Evolutionary conservation across 2,329 filamentous ascomycete genomes (phyloP).

Genomic region (Knufia fluminis): DNA sequence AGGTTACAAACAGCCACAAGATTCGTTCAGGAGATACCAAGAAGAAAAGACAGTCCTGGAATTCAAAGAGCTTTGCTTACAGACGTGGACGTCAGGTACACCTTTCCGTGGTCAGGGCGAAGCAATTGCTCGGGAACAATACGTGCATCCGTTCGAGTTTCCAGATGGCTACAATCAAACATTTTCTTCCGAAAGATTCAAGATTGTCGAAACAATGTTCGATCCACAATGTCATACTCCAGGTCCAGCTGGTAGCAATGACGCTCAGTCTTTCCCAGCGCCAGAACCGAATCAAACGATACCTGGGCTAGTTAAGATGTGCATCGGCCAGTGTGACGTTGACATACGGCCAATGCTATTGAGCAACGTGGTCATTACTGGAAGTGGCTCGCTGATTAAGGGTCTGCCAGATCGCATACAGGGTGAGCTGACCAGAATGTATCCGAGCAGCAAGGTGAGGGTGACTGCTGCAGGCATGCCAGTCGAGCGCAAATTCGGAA

Average conservation of each 20-base stretch:
- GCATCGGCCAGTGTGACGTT: slow-evolving; percentile 72
- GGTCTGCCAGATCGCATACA: slow-evolving; percentile 88
- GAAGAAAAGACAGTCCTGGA: slow-evolving; percentile 90
- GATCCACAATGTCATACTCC: slow-evolving; percentile 68
- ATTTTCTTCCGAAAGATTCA: slow-evolving; percentile 81
- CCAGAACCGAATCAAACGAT: slow-evolving; percentile 69
- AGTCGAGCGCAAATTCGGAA: slow-evolving; percentile 80
- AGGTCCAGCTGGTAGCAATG: slow-evolving; percentile 32
- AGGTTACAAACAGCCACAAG: slow-evolving; percentile 47
- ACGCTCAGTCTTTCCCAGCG: slow-evolving; percentile 31
- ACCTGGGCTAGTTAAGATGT: slow-evolving; percentile 68
- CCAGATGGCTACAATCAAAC: slow-evolving; percentile 94
- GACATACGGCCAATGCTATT: slow-evolving; percentile 78
- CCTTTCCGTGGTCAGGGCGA: slow-evolving; percentile 21
- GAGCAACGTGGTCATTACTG: slow-evolving; percentile 85
- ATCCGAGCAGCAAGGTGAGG: slow-evolving; percentile 76
- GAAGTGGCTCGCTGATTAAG: slow-evolving; percentile 75
- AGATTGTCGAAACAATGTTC: slow-evolving; percentile 80
- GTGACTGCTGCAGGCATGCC: slow-evolving; percentile 79
- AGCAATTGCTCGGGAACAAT: slow-evolving; percentile 63
- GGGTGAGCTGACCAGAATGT: slow-evolving; percentile 69
- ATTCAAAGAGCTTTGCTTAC: slow-evolving; percentile 96
- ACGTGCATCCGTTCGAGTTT: slow-evolving; percentile 79
- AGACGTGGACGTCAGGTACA: slow-evolving; percentile 60
- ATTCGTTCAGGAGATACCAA: slow-evolving; percentile 71